phyloP scores from a whole-genome alignment of 2,329 filamentous ascomycete genomes.

The Cordyceps cicadae region DNA sequence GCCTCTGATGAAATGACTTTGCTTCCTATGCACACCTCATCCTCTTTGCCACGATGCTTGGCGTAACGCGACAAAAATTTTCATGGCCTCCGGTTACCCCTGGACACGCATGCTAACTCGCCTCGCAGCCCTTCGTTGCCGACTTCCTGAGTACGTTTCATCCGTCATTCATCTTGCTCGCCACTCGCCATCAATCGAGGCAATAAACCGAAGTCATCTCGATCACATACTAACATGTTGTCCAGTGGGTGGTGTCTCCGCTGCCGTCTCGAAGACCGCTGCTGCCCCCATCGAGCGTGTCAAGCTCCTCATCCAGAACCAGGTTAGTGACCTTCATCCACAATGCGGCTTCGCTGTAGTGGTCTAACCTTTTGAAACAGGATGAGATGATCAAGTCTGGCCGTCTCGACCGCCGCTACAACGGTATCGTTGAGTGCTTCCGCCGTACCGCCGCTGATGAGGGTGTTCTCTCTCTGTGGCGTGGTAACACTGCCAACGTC shows the following conservation, averaged over 20 bases:
- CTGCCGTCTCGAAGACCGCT: slow-evolving; percentile 99
- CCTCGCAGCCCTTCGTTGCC: slow-evolving; percentile 75
- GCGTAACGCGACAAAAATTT: slow-evolving; percentile 11
- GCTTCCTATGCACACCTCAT: neutral
- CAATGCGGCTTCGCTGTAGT: neutral
- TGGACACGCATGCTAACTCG: slow-evolving; percentile 26
- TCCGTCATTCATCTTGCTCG: slow-evolving; percentile 1
- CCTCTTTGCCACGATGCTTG: neutral
- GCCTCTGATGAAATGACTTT: neutral
- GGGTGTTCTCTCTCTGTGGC: slow-evolving; percentile 93
- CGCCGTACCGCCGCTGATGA: slow-evolving; percentile 79
- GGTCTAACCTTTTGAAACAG: slow-evolving; percentile 42
- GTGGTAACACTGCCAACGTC: slow-evolving; percentile 99
- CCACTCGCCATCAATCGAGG: neutral
- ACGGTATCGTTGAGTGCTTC: slow-evolving; percentile 94
- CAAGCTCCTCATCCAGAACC: slow-evolving; percentile 99
- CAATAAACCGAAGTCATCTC: neutral
- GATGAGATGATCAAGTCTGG: slow-evolving; percentile 99
- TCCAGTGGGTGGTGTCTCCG: slow-evolving; percentile 98
- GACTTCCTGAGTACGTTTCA: slow-evolving; percentile 93
- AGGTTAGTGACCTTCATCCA: slow-evolving; percentile 55
- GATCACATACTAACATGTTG: slow-evolving; percentile 19
- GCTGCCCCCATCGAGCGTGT: slow-evolving; percentile 99
- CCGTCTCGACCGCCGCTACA: slow-evolving; percentile 96
- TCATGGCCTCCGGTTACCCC: slow-evolving; percentile 1